These are phyloP conservation scores for Jaapia argillacea DNA, from an alignment of 768 basidiomycete species.

Conservation along the genomic window DNA sequence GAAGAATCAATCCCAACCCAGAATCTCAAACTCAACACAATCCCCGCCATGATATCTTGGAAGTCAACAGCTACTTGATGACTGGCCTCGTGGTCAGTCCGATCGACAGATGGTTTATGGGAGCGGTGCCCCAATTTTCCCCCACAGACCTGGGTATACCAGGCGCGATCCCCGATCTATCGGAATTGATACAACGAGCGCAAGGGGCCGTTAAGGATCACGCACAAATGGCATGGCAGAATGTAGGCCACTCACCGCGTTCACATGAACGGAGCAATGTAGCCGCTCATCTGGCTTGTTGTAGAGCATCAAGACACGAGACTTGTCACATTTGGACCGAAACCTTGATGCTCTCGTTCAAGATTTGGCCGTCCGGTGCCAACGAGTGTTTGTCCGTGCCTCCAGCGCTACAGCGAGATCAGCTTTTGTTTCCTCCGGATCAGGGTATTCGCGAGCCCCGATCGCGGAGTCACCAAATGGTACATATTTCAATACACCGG, in stretches of 20 bases:
- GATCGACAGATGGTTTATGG: constrained; percentile 77
- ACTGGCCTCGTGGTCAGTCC: constrained; percentile 57
- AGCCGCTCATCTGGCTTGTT: constrained; percentile 5
- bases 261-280: background rate
- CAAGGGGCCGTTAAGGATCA: constrained; percentile 36
- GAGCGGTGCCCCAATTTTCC: constrained; percentile 43
- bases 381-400: constrained; percentile 50
- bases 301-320: constrained; percentile 37
- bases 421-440: constrained; percentile 31
- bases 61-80: constrained; percentile 73
- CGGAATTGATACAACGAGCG: constrained; percentile 36
- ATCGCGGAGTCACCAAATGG: no score
- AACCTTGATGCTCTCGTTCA: constrained; percentile 59
- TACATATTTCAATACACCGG: no score
- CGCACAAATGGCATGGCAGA: constrained; percentile 37
- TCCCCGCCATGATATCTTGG: constrained; percentile 65
- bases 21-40: constrained; percentile 37
- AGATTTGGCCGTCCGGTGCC: constrained; percentile 52
- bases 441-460: no score
- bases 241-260: constrained; percentile 29
- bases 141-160: constrained; percentile 39
- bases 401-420: constrained; percentile 56
- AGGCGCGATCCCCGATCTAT: constrained; percentile 23
- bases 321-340: constrained; percentile 50
- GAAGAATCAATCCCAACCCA: constrained; percentile 37